phyloP scores from a whole-genome alignment of 768 basidiomycete genomes.

The Agrocybe pediades region DNA sequence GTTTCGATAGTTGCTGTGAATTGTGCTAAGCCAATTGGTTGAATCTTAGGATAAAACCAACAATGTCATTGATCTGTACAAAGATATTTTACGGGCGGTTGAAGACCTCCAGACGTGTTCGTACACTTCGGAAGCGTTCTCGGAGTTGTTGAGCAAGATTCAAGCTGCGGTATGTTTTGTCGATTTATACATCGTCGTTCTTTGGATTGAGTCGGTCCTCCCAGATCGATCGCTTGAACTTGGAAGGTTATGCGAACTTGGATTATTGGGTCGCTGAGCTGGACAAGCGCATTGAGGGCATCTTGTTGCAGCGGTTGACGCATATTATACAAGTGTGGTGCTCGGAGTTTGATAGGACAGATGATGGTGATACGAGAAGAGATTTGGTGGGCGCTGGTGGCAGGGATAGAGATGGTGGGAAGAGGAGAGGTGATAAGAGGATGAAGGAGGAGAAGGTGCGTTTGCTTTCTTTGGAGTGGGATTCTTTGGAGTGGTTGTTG shows the following conservation, averaged over 20 bases:
- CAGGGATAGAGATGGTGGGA: slow-evolving; percentile 46
- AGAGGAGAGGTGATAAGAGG: slow-evolving; percentile 71
- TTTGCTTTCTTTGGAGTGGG: neutral
- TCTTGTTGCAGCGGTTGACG: slow-evolving; percentile 72
- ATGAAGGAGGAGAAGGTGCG: slow-evolving; percentile 77
- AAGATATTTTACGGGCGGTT: slow-evolving; percentile 80
- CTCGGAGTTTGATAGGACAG: slow-evolving; percentile 76
- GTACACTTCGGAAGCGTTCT: slow-evolving; percentile 83
- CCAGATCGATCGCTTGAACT: slow-evolving; percentile 90
- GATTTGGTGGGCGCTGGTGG: slow-evolving; percentile 44
- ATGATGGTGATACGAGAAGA: slow-evolving; percentile 63
- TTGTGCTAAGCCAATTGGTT: neutral
- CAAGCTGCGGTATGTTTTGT: slow-evolving; percentile 75
- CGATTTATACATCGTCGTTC: neutral
- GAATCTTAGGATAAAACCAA: slow-evolving; percentile 85
- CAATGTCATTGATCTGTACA: slow-evolving; percentile 87
- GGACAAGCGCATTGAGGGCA: slow-evolving; percentile 79
- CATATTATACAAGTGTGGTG: slow-evolving; percentile 89
- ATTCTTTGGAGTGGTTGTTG: slow-evolving; percentile 10
- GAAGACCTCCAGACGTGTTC: slow-evolving; percentile 88
- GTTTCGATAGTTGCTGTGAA: slow-evolving; percentile 4
- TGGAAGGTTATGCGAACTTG: slow-evolving; percentile 94
- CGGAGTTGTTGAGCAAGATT: slow-evolving; percentile 72
- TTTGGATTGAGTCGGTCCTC: neutral
- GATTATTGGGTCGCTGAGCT: slow-evolving; percentile 90